Base-by-base conservation (phyloP, 768 basidiomycete species). In the Mycena albidolilacea region DNA sequence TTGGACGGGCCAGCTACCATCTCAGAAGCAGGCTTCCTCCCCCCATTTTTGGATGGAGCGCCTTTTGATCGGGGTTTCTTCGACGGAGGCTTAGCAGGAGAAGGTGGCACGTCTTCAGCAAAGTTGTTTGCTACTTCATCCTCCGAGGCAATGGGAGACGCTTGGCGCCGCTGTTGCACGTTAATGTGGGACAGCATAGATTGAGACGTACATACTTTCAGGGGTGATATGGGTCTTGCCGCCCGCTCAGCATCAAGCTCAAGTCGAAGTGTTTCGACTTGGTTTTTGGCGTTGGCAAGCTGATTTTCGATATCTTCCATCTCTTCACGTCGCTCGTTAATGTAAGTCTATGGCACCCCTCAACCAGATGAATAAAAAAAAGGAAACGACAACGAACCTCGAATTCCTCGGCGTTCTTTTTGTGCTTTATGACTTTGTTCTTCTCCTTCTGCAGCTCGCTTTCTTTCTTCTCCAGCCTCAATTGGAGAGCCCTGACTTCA, bases 401-500 rank as follows among this genome's bases (percentile, higher is more conserved):
- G 83, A 87, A 90, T 59, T 85, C 81, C 14, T 81, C 79, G 35
- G 84, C 79, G 54, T 77, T 81, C n/a, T 76, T 75, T 73, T 86
- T 89, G 67, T 84, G 75, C 76, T 84, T 88, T 14, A 84, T 84
- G 14, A 84, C 77, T 69, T 82, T 86, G 37, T 77, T 81, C 70
- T 82, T 84, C 65, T 85, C 83, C 67, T 88, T 90, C 64, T 86
- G 84, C 15, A 85, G 67, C 39, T 85, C 82, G 64, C 83, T 84
- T 43, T 80, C 79, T 55, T 81, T 79, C 54, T 85, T 82, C 15
- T 82, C 77, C 21, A 83, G 76, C 21, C 81, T 79, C 44, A 80
- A 78, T 75, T 87, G 85, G 9, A 91, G 80, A 48, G 89, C 87
- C 67, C 84, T 83, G 17, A 90, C 82, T 67, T 89, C 82, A 3